Conservation (phyloP, 164 flowering plant genomes). For the Vitis labrusca region DNA sequence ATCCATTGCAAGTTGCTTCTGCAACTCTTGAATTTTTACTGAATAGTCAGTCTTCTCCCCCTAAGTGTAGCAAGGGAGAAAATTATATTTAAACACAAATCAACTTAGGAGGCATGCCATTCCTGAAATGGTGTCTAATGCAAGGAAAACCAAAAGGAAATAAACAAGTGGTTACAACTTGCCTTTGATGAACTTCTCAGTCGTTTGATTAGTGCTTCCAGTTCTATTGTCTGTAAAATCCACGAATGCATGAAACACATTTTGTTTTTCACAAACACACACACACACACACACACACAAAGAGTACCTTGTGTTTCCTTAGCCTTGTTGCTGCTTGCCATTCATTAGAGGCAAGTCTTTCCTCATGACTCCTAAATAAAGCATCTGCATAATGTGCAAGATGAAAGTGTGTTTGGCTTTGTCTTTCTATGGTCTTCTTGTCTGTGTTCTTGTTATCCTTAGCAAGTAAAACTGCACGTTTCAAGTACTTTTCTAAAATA, state of each 20-base stretch:
- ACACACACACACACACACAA: too few relatives aligned
- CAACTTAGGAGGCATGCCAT: neutral
- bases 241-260: neutral
- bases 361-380: conserved; percentile 83
- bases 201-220: conserved; percentile 77
- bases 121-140: neutral
- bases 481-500: conserved; percentile 85
- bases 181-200: conserved; percentile 79
- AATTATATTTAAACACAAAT: neutral
- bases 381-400: conserved; percentile 98
- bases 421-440: conserved; percentile 50
- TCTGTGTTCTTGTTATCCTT: conserved; percentile 35
- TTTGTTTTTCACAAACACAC: too few relatives aligned
- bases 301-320: conserved; percentile 84
- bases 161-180: conserved; percentile 17
- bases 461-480: conserved; percentile 76
- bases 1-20: conserved; percentile 92
- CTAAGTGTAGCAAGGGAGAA: conserved; percentile 32
- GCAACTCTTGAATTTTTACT: conserved; percentile 85
- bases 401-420: conserved; percentile 82
- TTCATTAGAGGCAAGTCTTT: conserved; percentile 81
- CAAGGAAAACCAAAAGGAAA: conserved; percentile 1
- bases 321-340: conserved; percentile 96
- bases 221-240: conserved; percentile 63
- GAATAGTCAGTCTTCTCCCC: conserved; percentile 83